Evolutionary conservation across 1,284 basidiomycete genomes (phyloP), one percentile per base, ranked within the genome.

Genomic region (Melampsora larici-populina): DNA sequence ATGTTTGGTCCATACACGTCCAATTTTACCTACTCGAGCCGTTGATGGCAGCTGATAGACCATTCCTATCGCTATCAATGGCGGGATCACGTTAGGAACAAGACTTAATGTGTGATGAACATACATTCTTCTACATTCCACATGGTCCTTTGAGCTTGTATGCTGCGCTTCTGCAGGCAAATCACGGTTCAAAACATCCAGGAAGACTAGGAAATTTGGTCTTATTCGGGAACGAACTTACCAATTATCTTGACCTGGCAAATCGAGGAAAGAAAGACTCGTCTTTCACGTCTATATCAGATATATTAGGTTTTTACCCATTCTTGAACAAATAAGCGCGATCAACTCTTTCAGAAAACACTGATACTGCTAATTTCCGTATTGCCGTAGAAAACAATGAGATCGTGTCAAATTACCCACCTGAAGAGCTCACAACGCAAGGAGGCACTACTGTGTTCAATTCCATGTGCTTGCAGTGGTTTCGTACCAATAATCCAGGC

Each of bases 81-180:
- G 8, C 24, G n/a, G 55, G 29, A 31, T n/a, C 29, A 65, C n/a
- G 65, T 51, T 51, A 75, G 73, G 73, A 75, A 68, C 65, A 63
- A 29, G 60, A 63, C 31, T 48, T 75, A 33, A 26, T 15, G 26
- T 75, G 73, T 26, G 18, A 75, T 26, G 65, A 68, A 48, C 33
- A 65, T 21, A 75, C 73, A 3, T 75, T 75, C 40, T 75, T 75
- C 24, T 75, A 75, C 65, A 75, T 75, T 40, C 73, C 73, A 1
- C 73, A 75, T 33, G 73, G 63, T 17, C 73, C 73, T 49, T 58
- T 66, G 48, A 68, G 63, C 26, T 65, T 75, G 15, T 75, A 75
- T 36, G 65, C 49, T 43, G 48, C 26, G 29, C 51, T 75, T 15
- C 31, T 75, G 1, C 24, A 55, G 24, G 64, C 31, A 29, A 75